Conservation (phyloP, 2,329 filamentous ascomycete species). For the Clarireedia homoeocarpa region DNA sequence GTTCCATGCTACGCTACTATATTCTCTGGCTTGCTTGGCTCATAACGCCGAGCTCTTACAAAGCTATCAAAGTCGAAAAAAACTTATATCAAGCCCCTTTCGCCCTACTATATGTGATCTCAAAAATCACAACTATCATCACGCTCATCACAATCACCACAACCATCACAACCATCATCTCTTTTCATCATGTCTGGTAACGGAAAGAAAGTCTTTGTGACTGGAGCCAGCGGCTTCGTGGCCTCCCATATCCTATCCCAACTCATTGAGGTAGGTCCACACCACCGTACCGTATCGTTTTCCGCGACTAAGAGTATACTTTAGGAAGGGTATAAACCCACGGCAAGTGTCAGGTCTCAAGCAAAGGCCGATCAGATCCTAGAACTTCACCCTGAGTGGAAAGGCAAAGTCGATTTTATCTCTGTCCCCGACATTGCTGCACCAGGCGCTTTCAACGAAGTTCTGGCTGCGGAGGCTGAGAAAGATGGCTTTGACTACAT, state of each 20-base stretch:
- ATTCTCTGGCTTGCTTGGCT: background rate
- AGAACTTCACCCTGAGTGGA: slow-evolving; percentile 31
- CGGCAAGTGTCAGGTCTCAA: slow-evolving; percentile 34
- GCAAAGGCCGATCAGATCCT: slow-evolving; percentile 37
- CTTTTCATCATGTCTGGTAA: background rate
- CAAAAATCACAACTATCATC: background rate
- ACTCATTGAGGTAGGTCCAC: slow-evolving; percentile 20
- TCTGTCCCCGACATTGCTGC: slow-evolving; percentile 61
- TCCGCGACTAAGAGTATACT: background rate
- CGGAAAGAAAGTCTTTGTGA: slow-evolving; percentile 16
- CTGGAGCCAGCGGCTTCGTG: slow-evolving; percentile 40
- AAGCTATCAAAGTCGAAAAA: too few species aligned
- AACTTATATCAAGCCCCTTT: too few species aligned
- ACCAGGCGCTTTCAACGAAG: slow-evolving; percentile 56
- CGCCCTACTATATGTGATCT: too few species aligned
- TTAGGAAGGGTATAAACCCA: slow-evolving; percentile 9
- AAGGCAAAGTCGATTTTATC: slow-evolving; percentile 26
- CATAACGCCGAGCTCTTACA: too few species aligned
- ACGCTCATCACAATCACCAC: background rate
- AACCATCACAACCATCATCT: background rate
- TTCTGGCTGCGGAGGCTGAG: slow-evolving; percentile 37
- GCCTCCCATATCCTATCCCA: slow-evolving; percentile 38
- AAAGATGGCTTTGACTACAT: slow-evolving; percentile 44
- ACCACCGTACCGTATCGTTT: background rate
- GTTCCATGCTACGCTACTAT: background rate